A percentile compares a stretch with the other conserved stretches of the same genome.
Evolutionary conservation across 176 grass and related monocot species (phyloP).

Genomic region (Secale cereale): DNA sequence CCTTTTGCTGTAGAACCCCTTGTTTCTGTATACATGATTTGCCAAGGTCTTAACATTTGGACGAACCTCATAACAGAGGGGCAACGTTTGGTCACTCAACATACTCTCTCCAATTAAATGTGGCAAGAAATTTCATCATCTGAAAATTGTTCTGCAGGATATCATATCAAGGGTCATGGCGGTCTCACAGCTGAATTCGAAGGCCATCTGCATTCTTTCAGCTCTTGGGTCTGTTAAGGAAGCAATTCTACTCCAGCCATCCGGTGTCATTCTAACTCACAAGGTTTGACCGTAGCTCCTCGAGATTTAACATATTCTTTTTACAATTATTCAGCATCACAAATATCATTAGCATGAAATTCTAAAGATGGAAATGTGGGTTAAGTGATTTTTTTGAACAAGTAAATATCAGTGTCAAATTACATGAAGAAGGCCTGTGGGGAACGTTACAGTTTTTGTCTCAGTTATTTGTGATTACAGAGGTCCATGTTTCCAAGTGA

Average conservation of each 20-base stretch:
- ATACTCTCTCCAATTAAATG: neutral
- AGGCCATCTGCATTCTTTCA: slow-evolving; percentile 34
- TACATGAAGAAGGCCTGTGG: neutral
- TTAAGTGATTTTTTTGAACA: neutral
- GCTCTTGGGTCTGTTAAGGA: slow-evolving; percentile 30
- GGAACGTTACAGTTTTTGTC: neutral
- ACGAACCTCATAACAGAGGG: neutral
- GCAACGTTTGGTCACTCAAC: neutral
- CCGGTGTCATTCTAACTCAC: slow-evolving; percentile 28
- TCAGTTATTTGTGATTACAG: neutral
- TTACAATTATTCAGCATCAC: neutral
- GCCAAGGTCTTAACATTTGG: neutral
- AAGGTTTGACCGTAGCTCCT: slow-evolving; percentile 35
- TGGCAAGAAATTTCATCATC: neutral
- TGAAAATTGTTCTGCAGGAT: slow-evolving; percentile 31
- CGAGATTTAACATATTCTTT: neutral
- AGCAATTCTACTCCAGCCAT: slow-evolving; percentile 32
- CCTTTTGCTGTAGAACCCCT: neutral
- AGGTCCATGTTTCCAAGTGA: neutral
- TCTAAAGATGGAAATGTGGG: neutral
- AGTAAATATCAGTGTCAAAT: neutral
- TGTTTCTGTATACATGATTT: neutral
- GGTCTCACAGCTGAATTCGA: slow-evolving; percentile 13
- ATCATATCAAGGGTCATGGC: slow-evolving; percentile 22
- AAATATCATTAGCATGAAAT: neutral